These are phyloP conservation scores for Daldinia childiae DNA, from an alignment of 495 filamentous ascomycete genomes.

Conservation along the genomic window DNA sequence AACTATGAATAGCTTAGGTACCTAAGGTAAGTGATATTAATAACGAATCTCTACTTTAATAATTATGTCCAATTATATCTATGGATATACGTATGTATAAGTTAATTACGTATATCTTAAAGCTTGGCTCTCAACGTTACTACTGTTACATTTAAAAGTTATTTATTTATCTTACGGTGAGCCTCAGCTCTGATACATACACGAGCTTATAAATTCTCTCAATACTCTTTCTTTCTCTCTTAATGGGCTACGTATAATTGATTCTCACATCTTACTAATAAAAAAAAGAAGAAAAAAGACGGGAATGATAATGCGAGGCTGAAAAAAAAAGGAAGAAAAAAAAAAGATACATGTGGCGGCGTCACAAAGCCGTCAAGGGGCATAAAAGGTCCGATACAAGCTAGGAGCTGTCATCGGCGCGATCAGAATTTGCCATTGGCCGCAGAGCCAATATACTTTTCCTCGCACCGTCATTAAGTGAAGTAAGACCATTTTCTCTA, in stretches of 20 bases:
- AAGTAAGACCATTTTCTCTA: neutral
- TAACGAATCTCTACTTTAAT: neutral
- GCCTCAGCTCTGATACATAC: neutral
- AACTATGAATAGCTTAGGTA: neutral
- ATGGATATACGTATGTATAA: too few relatives aligned
- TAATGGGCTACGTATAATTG: neutral
- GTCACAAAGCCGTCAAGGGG: slow-evolving; percentile 5
- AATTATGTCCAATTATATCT: too few relatives aligned
- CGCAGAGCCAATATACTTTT: slow-evolving; percentile 3
- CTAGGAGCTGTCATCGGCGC: slow-evolving; percentile 22
- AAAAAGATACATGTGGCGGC: slow-evolving; percentile 10
- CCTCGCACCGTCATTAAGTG: neutral
- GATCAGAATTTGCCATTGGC: slow-evolving; percentile 31
- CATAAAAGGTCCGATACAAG: slow-evolving; percentile 28
- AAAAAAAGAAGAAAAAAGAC: neutral
- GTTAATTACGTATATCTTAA: too few relatives aligned
- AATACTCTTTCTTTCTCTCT: too few relatives aligned
- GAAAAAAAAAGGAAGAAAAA: slow-evolving; percentile 7
- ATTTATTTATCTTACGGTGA: neutral
- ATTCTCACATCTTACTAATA: neutral
- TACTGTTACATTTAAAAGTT: too few relatives aligned
- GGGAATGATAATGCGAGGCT: slow-evolving; percentile 26
- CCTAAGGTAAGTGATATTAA: neutral
- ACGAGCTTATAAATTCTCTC: neutral
- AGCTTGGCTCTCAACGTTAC: too few relatives aligned